phyloP scores from a whole-genome alignment of 768 basidiomycete genomes.

The Lepiota venenata region DNA sequence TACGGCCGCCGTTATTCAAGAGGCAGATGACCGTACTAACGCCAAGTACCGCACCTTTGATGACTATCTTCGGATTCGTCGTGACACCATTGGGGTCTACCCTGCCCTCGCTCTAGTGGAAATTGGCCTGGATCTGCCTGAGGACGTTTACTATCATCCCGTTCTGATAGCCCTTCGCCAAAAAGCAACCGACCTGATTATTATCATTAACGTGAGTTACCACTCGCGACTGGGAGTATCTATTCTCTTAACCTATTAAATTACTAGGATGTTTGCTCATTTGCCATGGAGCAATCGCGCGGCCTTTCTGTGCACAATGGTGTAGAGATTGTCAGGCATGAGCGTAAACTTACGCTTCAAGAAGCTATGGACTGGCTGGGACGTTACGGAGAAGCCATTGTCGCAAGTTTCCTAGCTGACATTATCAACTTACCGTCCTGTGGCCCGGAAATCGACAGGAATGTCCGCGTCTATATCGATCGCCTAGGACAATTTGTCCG shows the following conservation, averaged over 20 bases:
- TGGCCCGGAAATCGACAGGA: conserved; percentile 26
- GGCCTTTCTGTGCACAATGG: conserved; percentile 39
- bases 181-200: conserved; percentile 48
- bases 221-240: background rate
- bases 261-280: conserved; percentile 37
- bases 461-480: conserved; percentile 32
- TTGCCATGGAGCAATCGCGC: conserved; percentile 34
- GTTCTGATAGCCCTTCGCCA: conserved; percentile 41
- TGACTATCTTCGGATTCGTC: conserved; percentile 48
- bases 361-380: conserved; percentile 35
- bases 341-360: conserved; percentile 28
- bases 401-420: conserved; percentile 28
- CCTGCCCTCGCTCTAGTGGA: conserved; percentile 51
- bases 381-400: conserved; percentile 25
- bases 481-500: conserved; percentile 37
- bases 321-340: conserved; percentile 37
- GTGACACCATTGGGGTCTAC: conserved; percentile 51
- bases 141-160: conserved; percentile 51
- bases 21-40: conserved; percentile 39
- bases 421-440: conserved; percentile 29
- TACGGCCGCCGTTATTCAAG: conserved; percentile 36
- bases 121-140: conserved; percentile 53
- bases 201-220: conserved; percentile 24
- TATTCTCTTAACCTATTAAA: background rate
- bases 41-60: conserved; percentile 41